A percentile compares a stretch with the other conserved stretches of the same genome.
Conservation (phyloP, 2,329 filamentous ascomycete genomes). For the Knufia petricola region DNA sequence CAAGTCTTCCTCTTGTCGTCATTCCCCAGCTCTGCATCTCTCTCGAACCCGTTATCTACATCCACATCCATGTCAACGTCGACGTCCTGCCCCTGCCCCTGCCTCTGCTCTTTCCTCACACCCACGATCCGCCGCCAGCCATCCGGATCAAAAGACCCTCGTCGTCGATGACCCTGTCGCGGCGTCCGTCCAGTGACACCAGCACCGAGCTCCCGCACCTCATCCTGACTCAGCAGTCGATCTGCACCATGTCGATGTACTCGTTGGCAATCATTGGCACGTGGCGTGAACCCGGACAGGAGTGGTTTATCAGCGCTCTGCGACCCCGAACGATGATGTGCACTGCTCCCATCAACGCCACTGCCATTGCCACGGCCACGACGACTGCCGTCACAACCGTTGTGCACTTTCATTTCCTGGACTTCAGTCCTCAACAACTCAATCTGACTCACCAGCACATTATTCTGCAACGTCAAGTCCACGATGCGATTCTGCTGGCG, state of each 20-base stretch:
- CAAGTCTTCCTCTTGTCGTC: slow-evolving; percentile 8
- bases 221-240: no score
- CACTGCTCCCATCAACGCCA: no score
- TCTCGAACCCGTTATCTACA: not conserved
- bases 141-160: not conserved
- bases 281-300: no score
- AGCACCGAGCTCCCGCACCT: no score
- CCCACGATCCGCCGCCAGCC: not conserved
- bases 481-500: slow-evolving; percentile 1
- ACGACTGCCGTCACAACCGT: not conserved
- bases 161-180: no score
- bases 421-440: not conserved
- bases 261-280: no score
- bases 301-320: no score
- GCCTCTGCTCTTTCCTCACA: no score
- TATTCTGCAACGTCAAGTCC: slow-evolving; percentile 1
- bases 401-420: not conserved
- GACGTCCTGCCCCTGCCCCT: not conserved
- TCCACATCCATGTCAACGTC: not conserved
- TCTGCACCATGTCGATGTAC: no score
- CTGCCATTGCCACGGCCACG: no score
- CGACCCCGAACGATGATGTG: no score
- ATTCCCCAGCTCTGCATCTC: not conserved
- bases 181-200: no score
- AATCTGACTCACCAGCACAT: slow-evolving; percentile 1